phyloP scores from a whole-genome alignment of 345 rosid species.

The Citrus mangshanensis region DNA sequence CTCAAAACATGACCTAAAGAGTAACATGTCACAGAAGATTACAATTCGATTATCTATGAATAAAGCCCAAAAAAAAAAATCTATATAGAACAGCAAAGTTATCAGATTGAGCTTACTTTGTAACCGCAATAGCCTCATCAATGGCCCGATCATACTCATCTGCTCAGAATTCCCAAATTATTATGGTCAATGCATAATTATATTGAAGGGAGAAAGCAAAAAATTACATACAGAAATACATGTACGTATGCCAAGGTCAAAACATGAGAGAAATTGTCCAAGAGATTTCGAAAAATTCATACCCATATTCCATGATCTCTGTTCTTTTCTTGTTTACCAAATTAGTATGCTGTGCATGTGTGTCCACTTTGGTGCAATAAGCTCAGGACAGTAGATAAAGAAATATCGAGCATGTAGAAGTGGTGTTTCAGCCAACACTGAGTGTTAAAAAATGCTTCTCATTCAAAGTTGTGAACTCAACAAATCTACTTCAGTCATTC shows the following conservation, averaged over 20 bases:
- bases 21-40: background rate
- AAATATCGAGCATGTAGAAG: background rate
- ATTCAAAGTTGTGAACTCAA: background rate
- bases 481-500: background rate
- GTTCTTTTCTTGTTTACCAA: background rate
- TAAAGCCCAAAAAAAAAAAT: background rate
- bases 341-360: background rate
- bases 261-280: background rate
- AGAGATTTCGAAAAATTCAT: background rate
- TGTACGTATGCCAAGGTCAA: background rate
- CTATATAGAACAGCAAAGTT: conserved; percentile 2
- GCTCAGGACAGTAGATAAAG: background rate
- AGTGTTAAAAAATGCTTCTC: background rate
- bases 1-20: background rate
- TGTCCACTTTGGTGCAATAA: background rate
- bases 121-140: conserved; percentile 56
- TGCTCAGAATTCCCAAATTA: conserved; percentile 30
- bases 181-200: background rate
- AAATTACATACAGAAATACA: background rate
- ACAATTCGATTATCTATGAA: background rate
- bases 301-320: background rate
- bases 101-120: conserved; percentile 48
- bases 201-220: background rate
- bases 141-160: conserved; percentile 76
- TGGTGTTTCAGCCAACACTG: background rate